Conservation (phyloP, 768 basidiomycete species). For the Cystobasidiopsis lactophilus region DNA sequence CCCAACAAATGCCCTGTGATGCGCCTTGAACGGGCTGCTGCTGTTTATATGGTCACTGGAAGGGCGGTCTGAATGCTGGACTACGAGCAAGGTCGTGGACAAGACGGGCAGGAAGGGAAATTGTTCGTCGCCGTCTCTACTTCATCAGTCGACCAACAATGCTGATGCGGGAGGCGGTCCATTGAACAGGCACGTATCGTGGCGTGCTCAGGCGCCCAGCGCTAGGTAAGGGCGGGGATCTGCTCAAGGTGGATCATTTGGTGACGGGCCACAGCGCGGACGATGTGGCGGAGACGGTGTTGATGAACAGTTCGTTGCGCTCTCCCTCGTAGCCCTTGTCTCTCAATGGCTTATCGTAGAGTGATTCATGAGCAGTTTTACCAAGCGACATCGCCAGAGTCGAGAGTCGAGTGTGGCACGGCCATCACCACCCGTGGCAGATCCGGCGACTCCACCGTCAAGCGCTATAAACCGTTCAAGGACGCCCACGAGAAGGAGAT, state of each 20-base stretch:
- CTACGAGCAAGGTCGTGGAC: conserved; percentile 90
- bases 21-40: too few species aligned
- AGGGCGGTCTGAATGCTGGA: conserved; percentile 85
- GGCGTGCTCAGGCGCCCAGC: conserved; percentile 94
- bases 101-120: conserved; percentile 93
- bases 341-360: too few species aligned
- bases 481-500: conserved; percentile 99
- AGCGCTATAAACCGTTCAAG: conserved; percentile 96
- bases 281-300: conserved; percentile 92
- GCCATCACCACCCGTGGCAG: conserved; percentile 80
- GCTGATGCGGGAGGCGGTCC: background rate
- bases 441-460: conserved; percentile 43
- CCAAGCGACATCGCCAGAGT: conserved; percentile 88
- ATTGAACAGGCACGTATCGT: conserved; percentile 82
- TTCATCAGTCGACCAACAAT: background rate
- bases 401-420: conserved; percentile 78
- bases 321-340: background rate
- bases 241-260: conserved; percentile 79
- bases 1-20: too few species aligned
- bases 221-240: conserved; percentile 75
- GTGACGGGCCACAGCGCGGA: conserved; percentile 99
- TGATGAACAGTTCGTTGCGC: conserved; percentile 74
- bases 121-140: conserved; percentile 36
- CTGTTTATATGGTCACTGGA: too few species aligned
- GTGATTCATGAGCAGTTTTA: conserved; percentile 84